Percentiles rank a stretch among this genome's conserved stretches.
Conservation (phyloP, 805 yeast genomes). For the Kluyveromyces lactis region DNA sequence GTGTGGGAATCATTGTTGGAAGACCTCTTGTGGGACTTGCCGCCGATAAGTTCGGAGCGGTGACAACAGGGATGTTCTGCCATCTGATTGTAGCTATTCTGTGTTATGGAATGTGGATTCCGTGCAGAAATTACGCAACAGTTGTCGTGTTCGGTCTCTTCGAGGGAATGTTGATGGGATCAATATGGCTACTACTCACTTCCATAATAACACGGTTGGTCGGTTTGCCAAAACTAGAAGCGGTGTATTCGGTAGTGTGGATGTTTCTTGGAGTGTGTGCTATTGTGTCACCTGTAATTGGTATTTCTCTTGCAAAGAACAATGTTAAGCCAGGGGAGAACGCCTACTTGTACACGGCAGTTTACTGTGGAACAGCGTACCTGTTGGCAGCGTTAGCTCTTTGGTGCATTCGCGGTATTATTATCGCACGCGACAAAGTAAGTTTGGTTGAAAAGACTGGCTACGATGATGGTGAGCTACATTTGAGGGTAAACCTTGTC, state of each 20-base stretch:
- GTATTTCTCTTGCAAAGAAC: constrained; percentile 38
- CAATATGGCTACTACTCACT: constrained; percentile 48
- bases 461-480: constrained; percentile 23
- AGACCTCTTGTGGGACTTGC: constrained; percentile 48
- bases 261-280: constrained; percentile 39
- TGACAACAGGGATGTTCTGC: constrained; percentile 35
- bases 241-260: constrained; percentile 48
- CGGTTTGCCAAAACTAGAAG: constrained; percentile 45
- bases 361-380: constrained; percentile 50
- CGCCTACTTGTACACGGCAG: constrained; percentile 45
- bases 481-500: constrained; percentile 10
- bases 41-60: constrained; percentile 44
- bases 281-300: constrained; percentile 53
- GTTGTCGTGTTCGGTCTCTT: constrained; percentile 44
- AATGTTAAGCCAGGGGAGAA: constrained; percentile 22
- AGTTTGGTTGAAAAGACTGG: constrained; percentile 18
- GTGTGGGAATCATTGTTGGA: constrained; percentile 47
- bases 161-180: constrained; percentile 52
- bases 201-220: constrained; percentile 44
- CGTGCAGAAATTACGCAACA: constrained; percentile 49
- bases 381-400: constrained; percentile 37
- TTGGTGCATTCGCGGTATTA: constrained; percentile 44
- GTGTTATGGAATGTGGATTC: constrained; percentile 48
- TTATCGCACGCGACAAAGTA: constrained; percentile 40
- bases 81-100: constrained; percentile 35